A percentile compares a stretch with the other conserved stretches of the same genome.
These are phyloP conservation scores for Neotropicomus parvogracilis DNA, from an alignment of 1,284 basidiomycete genomes.

Conservation along the genomic window DNA sequence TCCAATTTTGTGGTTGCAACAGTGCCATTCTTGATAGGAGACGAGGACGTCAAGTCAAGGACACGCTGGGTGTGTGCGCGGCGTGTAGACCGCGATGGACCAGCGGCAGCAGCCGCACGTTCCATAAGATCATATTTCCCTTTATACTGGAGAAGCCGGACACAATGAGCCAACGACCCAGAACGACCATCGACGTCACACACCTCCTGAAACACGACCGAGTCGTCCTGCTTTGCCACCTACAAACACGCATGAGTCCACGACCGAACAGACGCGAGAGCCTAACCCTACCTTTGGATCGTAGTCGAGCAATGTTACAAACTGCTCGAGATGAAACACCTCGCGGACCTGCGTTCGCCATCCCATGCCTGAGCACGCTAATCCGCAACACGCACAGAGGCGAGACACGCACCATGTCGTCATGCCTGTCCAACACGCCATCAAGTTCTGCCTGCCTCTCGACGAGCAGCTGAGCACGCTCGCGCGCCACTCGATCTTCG, in stretches of 20 bases:
- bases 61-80: conserved; percentile 54
- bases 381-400: neutral
- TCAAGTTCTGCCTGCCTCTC: conserved; percentile 60
- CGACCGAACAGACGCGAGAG: neutral
- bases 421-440: conserved; percentile 63
- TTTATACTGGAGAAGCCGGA: conserved; percentile 51
- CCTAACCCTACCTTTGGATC: conserved; percentile 61
- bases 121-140: conserved; percentile 56
- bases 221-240: conserved; percentile 72
- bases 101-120: conserved; percentile 39
- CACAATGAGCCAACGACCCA: conserved; percentile 2
- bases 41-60: conserved; percentile 35
- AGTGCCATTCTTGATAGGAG: conserved; percentile 17
- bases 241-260: conserved; percentile 31
- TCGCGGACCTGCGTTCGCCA: conserved; percentile 61
- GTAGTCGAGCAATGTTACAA: conserved; percentile 68
- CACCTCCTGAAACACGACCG: conserved; percentile 71
- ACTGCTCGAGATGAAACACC: conserved; percentile 81
- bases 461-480: conserved; percentile 47
- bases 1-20: conserved; percentile 12
- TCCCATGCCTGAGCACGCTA: neutral
- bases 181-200: conserved; percentile 24
- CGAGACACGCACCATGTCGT: conserved; percentile 58
- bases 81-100: conserved; percentile 61
- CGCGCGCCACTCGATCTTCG: conserved; percentile 31